Percentiles rank a stretch among this genome's conserved stretches.
phyloP scores from a whole-genome alignment of 805 yeast genomes.

The Saccharomyces eubayanus region DNA sequence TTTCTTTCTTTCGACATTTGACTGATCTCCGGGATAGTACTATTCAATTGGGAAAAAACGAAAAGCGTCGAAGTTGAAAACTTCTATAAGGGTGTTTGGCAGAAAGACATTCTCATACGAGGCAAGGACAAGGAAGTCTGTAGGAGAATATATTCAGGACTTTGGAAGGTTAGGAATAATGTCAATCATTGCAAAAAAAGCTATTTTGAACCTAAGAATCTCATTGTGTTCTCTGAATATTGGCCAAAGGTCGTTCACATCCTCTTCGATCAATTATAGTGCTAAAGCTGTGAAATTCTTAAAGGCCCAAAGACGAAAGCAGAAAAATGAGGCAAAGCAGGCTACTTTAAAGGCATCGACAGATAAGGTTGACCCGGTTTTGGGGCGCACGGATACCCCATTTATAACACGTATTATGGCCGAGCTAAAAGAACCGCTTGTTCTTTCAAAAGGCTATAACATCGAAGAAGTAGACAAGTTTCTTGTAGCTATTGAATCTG shows the following conservation, averaged over 20 bases:
- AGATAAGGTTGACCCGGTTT: slow-evolving; percentile 68
- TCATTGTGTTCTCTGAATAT: not conserved
- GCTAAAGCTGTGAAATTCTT: slow-evolving; percentile 27
- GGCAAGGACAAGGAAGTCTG: not conserved
- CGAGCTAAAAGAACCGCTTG: slow-evolving; percentile 56
- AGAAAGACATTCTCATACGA: not conserved
- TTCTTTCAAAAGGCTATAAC: slow-evolving; percentile 51
- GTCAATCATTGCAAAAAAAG: not conserved
- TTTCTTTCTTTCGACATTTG: not conserved
- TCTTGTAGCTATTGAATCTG: slow-evolving; percentile 46
- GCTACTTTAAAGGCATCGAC: slow-evolving; percentile 17
- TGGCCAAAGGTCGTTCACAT: slow-evolving; percentile 7
- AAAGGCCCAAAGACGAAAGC: slow-evolving; percentile 30
- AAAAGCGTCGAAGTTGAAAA: not conserved
- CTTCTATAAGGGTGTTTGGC: not conserved
- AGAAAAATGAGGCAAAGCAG: slow-evolving; percentile 31
- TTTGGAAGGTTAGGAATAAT: not conserved
- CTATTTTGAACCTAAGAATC: not conserved
- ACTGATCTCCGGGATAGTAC: not conserved
- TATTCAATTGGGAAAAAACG: not conserved
- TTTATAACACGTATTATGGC: slow-evolving; percentile 62
- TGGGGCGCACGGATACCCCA: slow-evolving; percentile 60
- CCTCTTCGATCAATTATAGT: slow-evolving; percentile 7
- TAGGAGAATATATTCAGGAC: not conserved
- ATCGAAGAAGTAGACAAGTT: slow-evolving; percentile 65